phyloP scores from a whole-genome alignment of 768 basidiomycete genomes.

The Pulveroboletus frians region DNA sequence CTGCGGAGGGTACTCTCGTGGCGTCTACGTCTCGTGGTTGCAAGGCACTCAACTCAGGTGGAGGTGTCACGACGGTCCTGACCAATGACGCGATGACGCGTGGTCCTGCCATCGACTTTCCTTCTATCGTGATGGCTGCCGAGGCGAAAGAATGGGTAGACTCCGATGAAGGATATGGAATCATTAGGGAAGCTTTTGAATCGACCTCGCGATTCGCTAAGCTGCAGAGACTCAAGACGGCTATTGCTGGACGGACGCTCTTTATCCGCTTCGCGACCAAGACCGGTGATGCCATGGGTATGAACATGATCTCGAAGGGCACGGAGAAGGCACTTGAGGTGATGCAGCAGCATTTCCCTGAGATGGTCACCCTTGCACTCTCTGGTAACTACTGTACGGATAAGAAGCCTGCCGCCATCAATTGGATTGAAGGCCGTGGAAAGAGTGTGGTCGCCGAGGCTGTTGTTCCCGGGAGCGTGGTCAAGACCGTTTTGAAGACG shows the following conservation, averaged over 20 bases:
- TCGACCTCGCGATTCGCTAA: slow-evolving; percentile 91
- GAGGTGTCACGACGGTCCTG: slow-evolving; percentile 91
- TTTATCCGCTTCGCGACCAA: slow-evolving; percentile 91
- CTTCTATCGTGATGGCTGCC: slow-evolving; percentile 71
- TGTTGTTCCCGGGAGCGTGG: slow-evolving; percentile 81
- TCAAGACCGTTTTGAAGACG: slow-evolving; percentile 91
- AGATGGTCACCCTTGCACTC: slow-evolving; percentile 86
- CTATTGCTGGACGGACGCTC: slow-evolving; percentile 88
- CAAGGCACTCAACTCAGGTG: slow-evolving; percentile 94
- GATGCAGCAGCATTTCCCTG: slow-evolving; percentile 75
- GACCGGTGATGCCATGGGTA: slow-evolving; percentile 99
- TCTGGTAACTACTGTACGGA: slow-evolving; percentile 99
- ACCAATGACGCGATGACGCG: slow-evolving; percentile 96
- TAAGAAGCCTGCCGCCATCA: slow-evolving; percentile 99
- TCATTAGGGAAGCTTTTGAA: slow-evolving; percentile 84
- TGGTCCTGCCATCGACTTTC: slow-evolving; percentile 97
- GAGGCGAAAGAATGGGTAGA: slow-evolving; percentile 86
- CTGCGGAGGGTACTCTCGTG: slow-evolving; percentile 98
- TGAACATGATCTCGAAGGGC: slow-evolving; percentile 99
- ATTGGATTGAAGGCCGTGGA: slow-evolving; percentile 98
- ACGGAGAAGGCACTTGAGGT: slow-evolving; percentile 90
- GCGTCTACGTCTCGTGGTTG: slow-evolving; percentile 96
- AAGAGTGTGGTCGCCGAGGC: slow-evolving; percentile 98
- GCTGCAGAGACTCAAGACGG: slow-evolving; percentile 79
- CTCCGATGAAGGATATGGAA: slow-evolving; percentile 68